Conservation (phyloP, 2,329 filamentous ascomycete species). For the Ambrosiella beaveri region DNA sequence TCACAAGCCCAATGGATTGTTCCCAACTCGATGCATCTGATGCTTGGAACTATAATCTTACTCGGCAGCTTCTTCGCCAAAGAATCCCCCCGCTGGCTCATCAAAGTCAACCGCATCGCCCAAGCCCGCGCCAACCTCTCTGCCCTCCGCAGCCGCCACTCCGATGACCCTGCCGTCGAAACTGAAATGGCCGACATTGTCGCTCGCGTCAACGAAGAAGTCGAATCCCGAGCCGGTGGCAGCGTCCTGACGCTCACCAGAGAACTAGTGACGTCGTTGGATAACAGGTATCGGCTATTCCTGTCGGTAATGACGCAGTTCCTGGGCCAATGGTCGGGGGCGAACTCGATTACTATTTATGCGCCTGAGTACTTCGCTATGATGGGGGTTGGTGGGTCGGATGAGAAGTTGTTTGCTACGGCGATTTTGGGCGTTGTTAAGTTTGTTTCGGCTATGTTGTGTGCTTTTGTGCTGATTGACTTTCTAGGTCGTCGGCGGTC, state of each 20-base stretch:
- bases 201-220: conserved; percentile 48
- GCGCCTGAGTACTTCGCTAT: conserved; percentile 56
- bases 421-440: conserved; percentile 64
- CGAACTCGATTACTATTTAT: conserved; percentile 60
- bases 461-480: conserved; percentile 64
- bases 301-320: conserved; percentile 52
- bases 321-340: conserved; percentile 57
- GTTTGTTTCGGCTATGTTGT: conserved; percentile 46
- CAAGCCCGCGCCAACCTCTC: conserved; percentile 39
- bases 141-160: conserved; percentile 44
- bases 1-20: conserved; percentile 40
- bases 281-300: conserved; percentile 58
- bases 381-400: conserved; percentile 49
- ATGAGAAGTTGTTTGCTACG: conserved; percentile 55
- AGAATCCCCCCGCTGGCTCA: conserved; percentile 54
- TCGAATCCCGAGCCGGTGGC: conserved; percentile 50
- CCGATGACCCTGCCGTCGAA: conserved; percentile 41
- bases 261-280: conserved; percentile 49
- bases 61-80: conserved; percentile 49
- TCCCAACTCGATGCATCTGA: conserved; percentile 59
- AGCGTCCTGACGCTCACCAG: conserved; percentile 48
- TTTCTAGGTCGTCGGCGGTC: conserved; percentile 59
- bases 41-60: conserved; percentile 58
- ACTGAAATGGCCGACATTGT: conserved; percentile 36
- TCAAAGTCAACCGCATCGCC: conserved; percentile 45